A percentile compares a stretch with the other conserved stretches of the same genome.
phyloP scores from a whole-genome alignment of 2,329 filamentous ascomycete genomes.

The Elsinoe batatas region DNA sequence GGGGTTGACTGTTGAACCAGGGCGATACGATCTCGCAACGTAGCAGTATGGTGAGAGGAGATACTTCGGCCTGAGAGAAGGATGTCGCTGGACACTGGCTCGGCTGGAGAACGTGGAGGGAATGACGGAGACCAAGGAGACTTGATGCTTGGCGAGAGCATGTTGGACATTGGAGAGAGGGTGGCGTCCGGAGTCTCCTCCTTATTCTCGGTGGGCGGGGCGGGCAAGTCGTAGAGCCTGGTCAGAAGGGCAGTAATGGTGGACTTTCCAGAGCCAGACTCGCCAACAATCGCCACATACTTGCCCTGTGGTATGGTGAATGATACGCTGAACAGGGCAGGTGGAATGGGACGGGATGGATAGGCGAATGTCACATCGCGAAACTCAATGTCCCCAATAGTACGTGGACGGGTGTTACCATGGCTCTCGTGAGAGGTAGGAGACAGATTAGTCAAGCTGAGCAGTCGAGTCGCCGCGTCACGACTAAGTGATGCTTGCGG shows the following conservation, averaged over 20 bases:
- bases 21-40: slow-evolving; percentile 52
- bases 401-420: slow-evolving; percentile 37
- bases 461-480: slow-evolving; percentile 60
- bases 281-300: slow-evolving; percentile 69
- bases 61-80: slow-evolving; percentile 52
- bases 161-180: slow-evolving; percentile 57
- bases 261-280: slow-evolving; percentile 84
- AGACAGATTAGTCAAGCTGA: slow-evolving; percentile 58
- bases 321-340: slow-evolving; percentile 41
- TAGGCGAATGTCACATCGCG: slow-evolving; percentile 62
- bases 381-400: slow-evolving; percentile 48
- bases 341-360: slow-evolving; percentile 41
- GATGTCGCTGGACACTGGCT: slow-evolving; percentile 33
- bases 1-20: slow-evolving; percentile 63
- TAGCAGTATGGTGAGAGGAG: slow-evolving; percentile 47
- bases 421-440: slow-evolving; percentile 48
- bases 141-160: slow-evolving; percentile 34
- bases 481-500: slow-evolving; percentile 71
- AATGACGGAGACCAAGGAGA: slow-evolving; percentile 7
- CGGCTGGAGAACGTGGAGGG: slow-evolving; percentile 12
- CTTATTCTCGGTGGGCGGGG: slow-evolving; percentile 50
- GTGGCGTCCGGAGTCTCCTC: slow-evolving; percentile 78
- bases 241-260: slow-evolving; percentile 69
- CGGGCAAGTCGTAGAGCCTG: slow-evolving; percentile 49
- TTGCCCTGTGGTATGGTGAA: slow-evolving; percentile 53